These are phyloP conservation scores for Penicillium sclerotigenum DNA, from an alignment of 2,329 filamentous ascomycete species.

Conservation along the genomic window DNA sequence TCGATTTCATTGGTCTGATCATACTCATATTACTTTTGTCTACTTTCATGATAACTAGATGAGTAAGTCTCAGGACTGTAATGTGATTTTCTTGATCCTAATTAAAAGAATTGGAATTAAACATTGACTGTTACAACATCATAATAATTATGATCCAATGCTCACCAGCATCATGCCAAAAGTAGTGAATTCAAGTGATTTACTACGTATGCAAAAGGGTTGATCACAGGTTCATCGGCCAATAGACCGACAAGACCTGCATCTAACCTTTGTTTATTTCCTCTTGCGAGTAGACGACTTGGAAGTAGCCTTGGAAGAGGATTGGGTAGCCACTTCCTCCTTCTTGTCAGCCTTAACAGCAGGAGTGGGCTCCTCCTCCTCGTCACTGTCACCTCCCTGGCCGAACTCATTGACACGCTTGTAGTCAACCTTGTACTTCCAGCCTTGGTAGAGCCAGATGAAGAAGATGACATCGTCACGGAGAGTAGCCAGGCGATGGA, in stretches of 20 bases:
- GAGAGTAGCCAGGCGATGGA: conserved; percentile 88
- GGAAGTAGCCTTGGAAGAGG: conserved; percentile 29
- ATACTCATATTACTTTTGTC: background rate
- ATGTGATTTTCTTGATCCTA: background rate
- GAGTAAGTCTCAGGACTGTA: background rate
- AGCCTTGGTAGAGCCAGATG: conserved; percentile 91
- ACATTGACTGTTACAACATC: background rate
- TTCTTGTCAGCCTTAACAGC: conserved; percentile 19
- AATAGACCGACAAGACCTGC: background rate
- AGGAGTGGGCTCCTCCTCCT: conserved; percentile 46
- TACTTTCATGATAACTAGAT: background rate
- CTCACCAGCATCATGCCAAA: background rate
- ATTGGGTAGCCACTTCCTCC: conserved; percentile 21
- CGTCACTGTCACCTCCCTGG: conserved; percentile 90
- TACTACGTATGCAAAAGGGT: background rate
- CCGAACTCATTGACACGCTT: conserved; percentile 95
- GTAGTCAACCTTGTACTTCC: conserved; percentile 88
- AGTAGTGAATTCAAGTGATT: background rate
- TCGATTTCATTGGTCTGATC: background rate
- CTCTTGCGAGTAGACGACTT: conserved; percentile 34
- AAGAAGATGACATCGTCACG: conserved; percentile 98
- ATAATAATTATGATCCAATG: background rate
- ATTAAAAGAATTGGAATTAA: background rate
- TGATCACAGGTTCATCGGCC: background rate
- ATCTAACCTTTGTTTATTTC: conserved; percentile 25